These are phyloP conservation scores for Sporisorium sorghi DNA, from an alignment of 1,284 basidiomycete species.

Conservation along the genomic window DNA sequence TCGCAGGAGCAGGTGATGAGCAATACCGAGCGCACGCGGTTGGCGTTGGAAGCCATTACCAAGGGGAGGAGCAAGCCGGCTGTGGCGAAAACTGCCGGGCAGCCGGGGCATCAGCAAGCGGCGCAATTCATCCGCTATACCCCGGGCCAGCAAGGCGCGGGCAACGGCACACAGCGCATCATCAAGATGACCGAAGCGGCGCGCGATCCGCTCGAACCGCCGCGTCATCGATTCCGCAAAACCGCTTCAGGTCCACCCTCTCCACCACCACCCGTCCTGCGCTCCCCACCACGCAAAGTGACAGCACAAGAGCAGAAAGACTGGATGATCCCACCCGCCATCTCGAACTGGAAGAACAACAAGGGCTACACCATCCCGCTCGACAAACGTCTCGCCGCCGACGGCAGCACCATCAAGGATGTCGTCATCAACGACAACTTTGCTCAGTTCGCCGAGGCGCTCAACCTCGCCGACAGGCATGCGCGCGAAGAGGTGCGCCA, in stretches of 20 bases:
- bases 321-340: constrained; percentile 99
- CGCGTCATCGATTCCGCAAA: constrained; percentile 98
- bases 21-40: constrained; percentile 88
- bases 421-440: constrained; percentile 99
- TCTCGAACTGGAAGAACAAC: constrained; percentile 99
- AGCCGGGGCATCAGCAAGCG: constrained; percentile 40
- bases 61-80: constrained; percentile 96
- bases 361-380: constrained; percentile 99
- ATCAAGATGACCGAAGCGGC: constrained; percentile 87
- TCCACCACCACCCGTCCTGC: constrained; percentile 94
- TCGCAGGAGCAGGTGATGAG: constrained; percentile 88
- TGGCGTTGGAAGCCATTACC: constrained; percentile 91
- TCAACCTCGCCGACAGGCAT: constrained; percentile 96
- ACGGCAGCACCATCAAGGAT: constrained; percentile 95
- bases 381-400: constrained; percentile 96
- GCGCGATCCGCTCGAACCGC: constrained; percentile 96
- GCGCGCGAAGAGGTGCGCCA: constrained; percentile 97
- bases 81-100: constrained; percentile 75
- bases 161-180: constrained; percentile 87
- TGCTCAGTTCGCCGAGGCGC: constrained; percentile 96
- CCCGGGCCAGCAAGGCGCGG: constrained; percentile 80
- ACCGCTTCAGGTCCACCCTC: constrained; percentile 94
- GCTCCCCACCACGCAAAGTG: constrained; percentile 93
- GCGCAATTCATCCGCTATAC: constrained; percentile 91
- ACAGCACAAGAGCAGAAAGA: constrained; percentile 98